A percentile compares a stretch with the other conserved stretches of the same genome.
Evolutionary conservation across 805 yeast species (phyloP).

Genomic region (Teunomyces tritomae): DNA sequence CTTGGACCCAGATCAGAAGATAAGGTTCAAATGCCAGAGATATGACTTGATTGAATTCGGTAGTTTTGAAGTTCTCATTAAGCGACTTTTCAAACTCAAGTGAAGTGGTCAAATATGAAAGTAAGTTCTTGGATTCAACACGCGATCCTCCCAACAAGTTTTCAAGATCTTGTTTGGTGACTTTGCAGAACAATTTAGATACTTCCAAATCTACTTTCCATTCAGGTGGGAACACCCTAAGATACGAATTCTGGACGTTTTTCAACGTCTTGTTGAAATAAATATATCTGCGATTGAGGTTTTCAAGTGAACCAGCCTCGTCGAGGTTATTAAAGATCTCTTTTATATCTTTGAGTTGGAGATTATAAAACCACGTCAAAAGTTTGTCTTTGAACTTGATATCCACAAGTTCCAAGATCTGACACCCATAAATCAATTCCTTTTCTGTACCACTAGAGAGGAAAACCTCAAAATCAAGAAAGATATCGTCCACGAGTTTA

Average conservation of each 20-base stretch:
- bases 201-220: constrained; percentile 73
- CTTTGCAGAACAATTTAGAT: constrained; percentile 59
- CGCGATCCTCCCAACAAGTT: constrained; percentile 45
- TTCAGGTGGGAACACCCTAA: constrained; percentile 56
- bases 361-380: constrained; percentile 68
- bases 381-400: constrained; percentile 55
- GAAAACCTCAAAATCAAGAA: constrained; percentile 63
- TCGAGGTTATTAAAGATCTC: constrained; percentile 74
- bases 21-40: constrained; percentile 77
- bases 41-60: constrained; percentile 49
- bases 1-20: constrained; percentile 78
- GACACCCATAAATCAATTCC: constrained; percentile 60
- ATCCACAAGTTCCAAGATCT: constrained; percentile 66
- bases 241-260: constrained; percentile 52
- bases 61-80: constrained; percentile 57
- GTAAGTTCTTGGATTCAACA: constrained; percentile 60
- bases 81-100: constrained; percentile 79
- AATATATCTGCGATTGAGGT: constrained; percentile 74
- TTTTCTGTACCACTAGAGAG: constrained; percentile 14
- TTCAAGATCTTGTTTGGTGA: constrained; percentile 66
- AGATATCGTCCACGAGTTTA: constrained; percentile 64
- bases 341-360: constrained; percentile 68
- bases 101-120: constrained; percentile 70
- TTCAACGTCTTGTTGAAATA: constrained; percentile 67
- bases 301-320: constrained; percentile 94